Evolutionary conservation across 2,329 filamentous ascomycete genomes (phyloP).

Genomic region (Scytalidium lignicola): DNA sequence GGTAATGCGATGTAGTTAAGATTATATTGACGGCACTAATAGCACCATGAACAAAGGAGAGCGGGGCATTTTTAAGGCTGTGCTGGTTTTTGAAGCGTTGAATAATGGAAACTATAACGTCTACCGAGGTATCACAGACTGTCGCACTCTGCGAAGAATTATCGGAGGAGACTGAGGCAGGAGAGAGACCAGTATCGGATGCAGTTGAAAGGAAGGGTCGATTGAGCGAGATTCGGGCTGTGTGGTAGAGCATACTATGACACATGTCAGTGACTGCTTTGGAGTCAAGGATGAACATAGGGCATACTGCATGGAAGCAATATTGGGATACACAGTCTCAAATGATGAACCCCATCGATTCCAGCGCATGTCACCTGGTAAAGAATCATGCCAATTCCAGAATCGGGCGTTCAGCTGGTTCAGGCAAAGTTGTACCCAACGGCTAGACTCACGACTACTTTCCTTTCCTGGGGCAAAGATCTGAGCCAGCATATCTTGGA

Average conservation of each 20-base stretch:
- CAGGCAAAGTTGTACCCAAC: slow-evolving; percentile 4
- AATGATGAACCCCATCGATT: slow-evolving; percentile 8
- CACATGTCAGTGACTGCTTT: neutral
- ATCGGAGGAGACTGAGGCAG: neutral
- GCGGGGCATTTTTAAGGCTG: slow-evolving; percentile 2
- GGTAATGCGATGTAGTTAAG: neutral
- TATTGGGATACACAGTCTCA: slow-evolving; percentile 6
- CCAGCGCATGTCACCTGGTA: slow-evolving; percentile 7
- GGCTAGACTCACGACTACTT: neutral
- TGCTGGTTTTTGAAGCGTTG: slow-evolving; percentile 10
- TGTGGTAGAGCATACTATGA: slow-evolving; percentile 5
- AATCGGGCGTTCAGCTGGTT: slow-evolving; percentile 8
- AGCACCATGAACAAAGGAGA: slow-evolving; percentile 7
- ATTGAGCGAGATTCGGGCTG: slow-evolving; percentile 1
- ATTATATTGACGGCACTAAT: slow-evolving; percentile 9
- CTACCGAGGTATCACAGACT: slow-evolving; percentile 7
- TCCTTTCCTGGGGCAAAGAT: neutral
- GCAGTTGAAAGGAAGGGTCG: neutral
- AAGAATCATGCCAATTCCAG: slow-evolving; percentile 5
- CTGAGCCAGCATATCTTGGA: slow-evolving; percentile 1
- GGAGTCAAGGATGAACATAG: neutral
- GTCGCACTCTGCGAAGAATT: neutral
- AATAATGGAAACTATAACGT: slow-evolving; percentile 6
- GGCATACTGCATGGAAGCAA: slow-evolving; percentile 10
- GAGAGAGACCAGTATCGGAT: neutral